These are phyloP conservation scores for Protomyces pachydermus DNA, from an alignment of 1,139 yeast genomes.

Conservation along the genomic window DNA sequence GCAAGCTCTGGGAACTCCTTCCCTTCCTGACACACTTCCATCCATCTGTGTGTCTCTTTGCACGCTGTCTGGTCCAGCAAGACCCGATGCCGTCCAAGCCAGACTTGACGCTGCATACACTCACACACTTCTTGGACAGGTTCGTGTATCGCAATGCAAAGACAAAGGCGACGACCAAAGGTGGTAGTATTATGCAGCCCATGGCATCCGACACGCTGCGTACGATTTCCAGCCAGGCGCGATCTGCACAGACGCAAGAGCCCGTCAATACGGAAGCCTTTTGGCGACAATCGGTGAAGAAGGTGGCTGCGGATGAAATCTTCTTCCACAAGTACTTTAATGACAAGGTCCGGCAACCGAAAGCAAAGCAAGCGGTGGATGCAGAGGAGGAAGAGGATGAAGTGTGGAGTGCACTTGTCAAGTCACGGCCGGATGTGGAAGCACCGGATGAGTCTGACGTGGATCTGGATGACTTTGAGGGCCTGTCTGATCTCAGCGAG, in stretches of 20 bases:
- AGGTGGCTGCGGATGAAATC: constrained; percentile 78
- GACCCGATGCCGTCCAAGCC: constrained; percentile 59
- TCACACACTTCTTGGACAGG: constrained; percentile 87
- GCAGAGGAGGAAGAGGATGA: constrained; percentile 34
- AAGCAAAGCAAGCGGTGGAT: constrained; percentile 32
- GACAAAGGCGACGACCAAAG: constrained; percentile 54
- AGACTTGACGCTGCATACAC: constrained; percentile 79
- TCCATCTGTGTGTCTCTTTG: constrained; percentile 84
- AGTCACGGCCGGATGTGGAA: constrained; percentile 77
- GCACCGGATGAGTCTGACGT: constrained; percentile 42
- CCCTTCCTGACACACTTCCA: constrained; percentile 78
- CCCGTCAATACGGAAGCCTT: constrained; percentile 85
- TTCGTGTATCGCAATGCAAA: constrained; percentile 93
- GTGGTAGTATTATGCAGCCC: constrained; percentile 96
- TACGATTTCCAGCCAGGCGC: constrained; percentile 58
- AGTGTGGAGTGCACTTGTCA: constrained; percentile 47
- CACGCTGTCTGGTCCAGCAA: constrained; percentile 50
- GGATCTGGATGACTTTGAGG: constrained; percentile 39
- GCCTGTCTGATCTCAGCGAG: constrained; percentile 35
- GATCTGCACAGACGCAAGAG: constrained; percentile 39
- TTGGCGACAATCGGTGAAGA: constrained; percentile 59
- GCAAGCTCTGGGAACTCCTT: constrained; percentile 76
- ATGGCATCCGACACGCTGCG: constrained; percentile 84
- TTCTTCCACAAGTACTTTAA: constrained; percentile 87
- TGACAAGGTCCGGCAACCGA: constrained; percentile 33